Base-by-base conservation (phyloP, 2,329 filamentous ascomycete species). In the Fusarium goolgardi region DNA sequence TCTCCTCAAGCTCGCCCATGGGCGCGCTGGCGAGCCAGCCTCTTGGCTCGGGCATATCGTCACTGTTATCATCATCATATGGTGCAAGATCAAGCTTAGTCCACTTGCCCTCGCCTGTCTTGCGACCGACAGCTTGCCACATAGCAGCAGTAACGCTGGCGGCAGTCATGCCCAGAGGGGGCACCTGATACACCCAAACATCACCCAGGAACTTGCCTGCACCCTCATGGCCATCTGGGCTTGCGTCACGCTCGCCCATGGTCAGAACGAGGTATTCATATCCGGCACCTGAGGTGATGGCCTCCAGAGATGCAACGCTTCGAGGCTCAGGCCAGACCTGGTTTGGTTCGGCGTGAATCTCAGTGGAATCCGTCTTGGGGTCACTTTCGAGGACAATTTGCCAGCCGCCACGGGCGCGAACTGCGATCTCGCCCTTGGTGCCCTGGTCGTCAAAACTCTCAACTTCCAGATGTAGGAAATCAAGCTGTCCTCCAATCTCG, bases 401-500 rank as follows among this genome's bases (percentile, higher is more conserved):
- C 88, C 88, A 91, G 31, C 75, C 76, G 43, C 83, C 84, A 35
- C 81, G 82, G 10, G 85, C 82, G 27, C 78, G 78, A 21, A 90
- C 75, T 23, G 80, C 80, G 21, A 86, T 79, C 69, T 89, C 86
- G 31, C 82, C 82, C 45, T 76, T 78, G 44, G 79, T 79, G 34
- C 79, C 78, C 63, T 78, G 79, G 72, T 87, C 86, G 64, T 85
- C 81, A 70, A 87, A 86, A 29, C 80, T 81, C 70, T 86, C 85
- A n/a, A 89, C 78, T 20, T 79, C 83, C 12, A 90, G 81, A 55
- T 85, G 82, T 20, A 90, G 75, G 59, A 91, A 85, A 73, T 96
- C 92, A 15, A 97, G 74, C 60, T 85, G 83, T 0, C 91, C 92
- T 18, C 92, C 92, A 47, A 92, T 82, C 73, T 94, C 91, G 0